phyloP scores from a whole-genome alignment of 164 flowering plant genomes.

The Litsea cubeba region DNA sequence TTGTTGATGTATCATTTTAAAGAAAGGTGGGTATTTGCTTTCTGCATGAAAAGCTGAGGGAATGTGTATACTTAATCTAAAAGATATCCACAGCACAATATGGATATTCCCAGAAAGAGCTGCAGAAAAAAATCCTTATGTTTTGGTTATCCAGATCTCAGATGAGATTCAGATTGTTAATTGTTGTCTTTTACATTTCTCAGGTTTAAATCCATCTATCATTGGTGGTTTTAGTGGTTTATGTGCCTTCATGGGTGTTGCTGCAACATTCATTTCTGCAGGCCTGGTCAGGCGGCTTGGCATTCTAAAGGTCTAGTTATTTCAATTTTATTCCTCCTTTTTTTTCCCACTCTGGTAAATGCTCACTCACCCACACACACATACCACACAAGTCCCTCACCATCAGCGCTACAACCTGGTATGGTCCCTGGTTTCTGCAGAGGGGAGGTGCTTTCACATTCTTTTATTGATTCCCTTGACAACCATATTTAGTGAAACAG shows the following conservation, averaged over 20 bases:
- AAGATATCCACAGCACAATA: background rate
- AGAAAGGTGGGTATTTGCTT: background rate
- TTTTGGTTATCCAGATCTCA: background rate
- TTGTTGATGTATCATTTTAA: background rate
- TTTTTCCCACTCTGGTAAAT: background rate
- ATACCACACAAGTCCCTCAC: no score
- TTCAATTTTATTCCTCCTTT: background rate
- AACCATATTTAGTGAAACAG: constrained; percentile 1
- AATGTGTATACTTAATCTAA: background rate
- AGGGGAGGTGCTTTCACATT: background rate
- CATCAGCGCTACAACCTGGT: no score
- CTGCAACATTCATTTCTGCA: constrained; percentile 93
- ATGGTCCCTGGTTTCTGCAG: no score
- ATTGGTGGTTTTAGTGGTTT: constrained; percentile 93
- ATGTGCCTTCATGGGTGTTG: constrained; percentile 97
- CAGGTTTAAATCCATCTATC: constrained; percentile 87
- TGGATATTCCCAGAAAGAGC: background rate
- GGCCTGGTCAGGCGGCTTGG: constrained; percentile 67
- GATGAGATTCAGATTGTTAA: background rate
- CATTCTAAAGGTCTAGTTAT: constrained; percentile 69
- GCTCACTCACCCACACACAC: no score
- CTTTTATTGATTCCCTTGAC: background rate
- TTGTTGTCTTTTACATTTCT: constrained; percentile 6
- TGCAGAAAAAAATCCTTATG: no score
- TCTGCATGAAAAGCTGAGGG: background rate